Evolutionary conservation across 1,284 basidiomycete species (phyloP), one percentile per base, ranked within the genome.

Genomic region (Rhodotorula glutinis): DNA sequence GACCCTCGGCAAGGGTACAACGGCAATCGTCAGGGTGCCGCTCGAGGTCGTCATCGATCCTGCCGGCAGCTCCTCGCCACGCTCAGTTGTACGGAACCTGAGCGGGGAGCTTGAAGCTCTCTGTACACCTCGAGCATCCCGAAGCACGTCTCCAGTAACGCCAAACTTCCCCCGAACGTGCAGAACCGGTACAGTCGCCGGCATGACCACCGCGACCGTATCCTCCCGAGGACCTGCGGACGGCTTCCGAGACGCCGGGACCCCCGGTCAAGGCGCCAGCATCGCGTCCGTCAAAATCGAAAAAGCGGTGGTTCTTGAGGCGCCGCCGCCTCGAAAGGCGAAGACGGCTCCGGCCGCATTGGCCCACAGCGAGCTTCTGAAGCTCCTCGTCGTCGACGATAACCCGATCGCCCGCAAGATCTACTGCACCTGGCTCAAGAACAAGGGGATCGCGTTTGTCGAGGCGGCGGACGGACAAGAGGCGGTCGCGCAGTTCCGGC

Each of bases 361-460:
- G 11, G 33, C 33, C 33, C 33, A 38, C 33, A 11, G 33, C 33
- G 33, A 38, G 33, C 33, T 7, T 11, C 33, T 38, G 7, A 38
- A 38, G 33, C 33, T 38, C 4, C 59, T 57, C 33, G 43, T 53
- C 29, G 59, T 47, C 21, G 64, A 60, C 49, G 65, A 66, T 60
- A 66, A 66, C 38, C 27, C 21, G 2, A 56, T 67, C 11, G 61
- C 61, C 0, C 56, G 61, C 10, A 40, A 46, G 5, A 46, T 63
- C 9, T 44, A 62, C 54, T 47, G 44, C 8, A 51, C 25, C 19
- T 60, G 43, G 21, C 41, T 60, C 40, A 29, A 21, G 14, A 9
- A 27, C 1, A 49, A 40, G n/a, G 25, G 27, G 4, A 21, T 63
- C 44, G 10, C 55, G 2, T 60, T 43, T 46, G 41, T 47, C 21